Evolutionary conservation across 441 rosid species (phyloP), one percentile per base, ranked within the genome.

Genomic region (Lepidium campestre): DNA sequence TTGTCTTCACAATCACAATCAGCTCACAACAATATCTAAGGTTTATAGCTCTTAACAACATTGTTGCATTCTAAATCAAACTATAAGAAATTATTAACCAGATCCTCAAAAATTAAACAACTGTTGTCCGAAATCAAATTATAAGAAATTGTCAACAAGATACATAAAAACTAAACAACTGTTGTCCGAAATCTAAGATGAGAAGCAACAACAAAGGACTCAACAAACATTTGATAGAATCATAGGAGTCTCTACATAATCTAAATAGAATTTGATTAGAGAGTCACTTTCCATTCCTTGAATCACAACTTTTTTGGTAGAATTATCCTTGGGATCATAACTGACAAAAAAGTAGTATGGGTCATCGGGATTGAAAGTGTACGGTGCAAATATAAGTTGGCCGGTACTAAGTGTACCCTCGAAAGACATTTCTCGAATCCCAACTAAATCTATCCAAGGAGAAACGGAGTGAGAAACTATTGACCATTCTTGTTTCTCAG

Each of bases 291-390:
- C 22, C 10, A 52, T 1, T n/a, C 2, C 57, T 52, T 52, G 13
- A 9, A 52, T 27, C 37, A 14, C 20, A 29, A 29, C 57, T 10
- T 7, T 52, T 15, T 31, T 29, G 6, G 36, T 37, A 29, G 1
- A 15, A 37, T 52, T 13, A 12, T 23, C 5, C 17, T 48, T 48
- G 10, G 1, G 4, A 22, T 48, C 32, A n/a, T 19, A 29, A 29
- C 20, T 27, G 12, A 27, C 22, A 6, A 6, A 22, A 12, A 2
- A 47, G 18, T 19, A 47, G 18, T 19, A 35, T 2, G 31, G 44
- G 11, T 7, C 7, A 19, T 1, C 1, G 17, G 10, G 4, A 7
- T 1, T 0, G 6, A 0, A 29, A 29, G 8, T 6, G 32, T 29
- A 0, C 18, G 23, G 17, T 19, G 44, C 1, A 56, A 35, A 20